A percentile compares a stretch with the other conserved stretches of the same genome.
Evolutionary conservation across 768 basidiomycete species (phyloP).

Genomic region (Collybiopsis luxurians): DNA sequence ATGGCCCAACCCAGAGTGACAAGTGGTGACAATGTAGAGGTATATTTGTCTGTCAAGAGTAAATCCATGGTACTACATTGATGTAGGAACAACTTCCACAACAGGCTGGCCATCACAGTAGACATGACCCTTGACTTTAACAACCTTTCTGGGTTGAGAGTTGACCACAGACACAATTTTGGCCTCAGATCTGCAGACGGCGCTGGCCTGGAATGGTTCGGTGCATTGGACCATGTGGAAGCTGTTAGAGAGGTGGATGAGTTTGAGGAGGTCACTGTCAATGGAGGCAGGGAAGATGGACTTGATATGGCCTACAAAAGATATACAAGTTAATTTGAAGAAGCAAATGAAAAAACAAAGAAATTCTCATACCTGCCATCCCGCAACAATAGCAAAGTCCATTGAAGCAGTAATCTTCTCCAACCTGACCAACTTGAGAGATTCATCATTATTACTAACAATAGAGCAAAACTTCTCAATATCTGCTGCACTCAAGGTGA

Average conservation of each 20-base stretch:
- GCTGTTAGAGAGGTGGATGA: slow-evolving; percentile 96
- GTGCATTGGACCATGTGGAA: slow-evolving; percentile 86
- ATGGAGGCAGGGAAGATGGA: slow-evolving; percentile 91
- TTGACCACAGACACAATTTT: slow-evolving; percentile 88
- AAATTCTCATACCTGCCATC: slow-evolving; percentile 76
- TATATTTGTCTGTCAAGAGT: no score
- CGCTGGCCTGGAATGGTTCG: slow-evolving; percentile 75
- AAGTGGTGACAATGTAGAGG: no score
- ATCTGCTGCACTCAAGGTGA: slow-evolving; percentile 70
- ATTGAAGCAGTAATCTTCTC: slow-evolving; percentile 84
- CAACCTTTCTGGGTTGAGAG: slow-evolving; percentile 88
- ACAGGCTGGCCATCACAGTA: slow-evolving; percentile 74
- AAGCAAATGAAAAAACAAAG: neutral
- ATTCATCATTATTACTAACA: slow-evolving; percentile 89
- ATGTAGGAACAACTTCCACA: slow-evolving; percentile 89
- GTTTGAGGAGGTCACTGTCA: slow-evolving; percentile 92
- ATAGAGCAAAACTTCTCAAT: slow-evolving; percentile 91
- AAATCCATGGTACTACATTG: no score
- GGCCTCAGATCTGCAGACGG: slow-evolving; percentile 88
- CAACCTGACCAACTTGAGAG: slow-evolving; percentile 78
- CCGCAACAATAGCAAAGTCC: slow-evolving; percentile 98
- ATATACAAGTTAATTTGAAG: no score
- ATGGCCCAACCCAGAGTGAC: no score
- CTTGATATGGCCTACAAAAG: slow-evolving; percentile 90
- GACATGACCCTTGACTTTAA: slow-evolving; percentile 85